These are phyloP conservation scores for Candida parachauliodes DNA, from an alignment of 805 yeast genomes.

Conservation along the genomic window DNA sequence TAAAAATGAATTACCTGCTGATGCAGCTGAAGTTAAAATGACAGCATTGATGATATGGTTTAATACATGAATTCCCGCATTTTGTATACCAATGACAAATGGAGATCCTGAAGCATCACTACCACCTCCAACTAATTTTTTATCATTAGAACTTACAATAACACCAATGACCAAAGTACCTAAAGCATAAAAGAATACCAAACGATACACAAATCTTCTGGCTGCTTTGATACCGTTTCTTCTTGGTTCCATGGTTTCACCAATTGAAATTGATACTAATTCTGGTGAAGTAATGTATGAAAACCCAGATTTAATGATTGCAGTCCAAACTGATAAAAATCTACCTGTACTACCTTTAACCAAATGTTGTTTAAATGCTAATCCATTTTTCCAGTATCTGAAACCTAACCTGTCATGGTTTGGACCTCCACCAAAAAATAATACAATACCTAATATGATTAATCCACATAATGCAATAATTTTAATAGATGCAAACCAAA, in stretches of 20 bases:
- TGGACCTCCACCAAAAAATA: conserved; percentile 38
- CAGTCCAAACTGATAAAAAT: conserved; percentile 62
- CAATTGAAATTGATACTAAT: conserved; percentile 69
- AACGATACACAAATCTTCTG: conserved; percentile 51
- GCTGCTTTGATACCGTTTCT: conserved; percentile 53
- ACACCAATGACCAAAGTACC: conserved; percentile 41
- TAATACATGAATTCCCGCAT: conserved; percentile 55
- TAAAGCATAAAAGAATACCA: conserved; percentile 37
- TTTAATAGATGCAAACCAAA: conserved; percentile 31
- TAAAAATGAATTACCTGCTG: conserved; percentile 42
- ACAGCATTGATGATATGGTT: conserved; percentile 62
- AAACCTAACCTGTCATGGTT: conserved; percentile 43
- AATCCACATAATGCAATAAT: conserved; percentile 28
- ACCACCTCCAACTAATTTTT: conserved; percentile 20
- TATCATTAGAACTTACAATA: conserved; percentile 28
- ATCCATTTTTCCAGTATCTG: conserved; percentile 35
- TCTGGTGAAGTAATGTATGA: conserved; percentile 65
- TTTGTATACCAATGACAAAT: conserved; percentile 60
- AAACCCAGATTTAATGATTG: conserved; percentile 60
- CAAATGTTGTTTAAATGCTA: conserved; percentile 42
- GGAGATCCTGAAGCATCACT: conserved; percentile 59
- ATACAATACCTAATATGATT: conserved; percentile 30
- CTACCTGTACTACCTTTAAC: conserved; percentile 55
- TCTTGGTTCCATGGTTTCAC: conserved; percentile 33
- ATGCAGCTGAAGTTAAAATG: conserved; percentile 55